These are phyloP conservation scores for Thelephora aurantiotincta DNA, from an alignment of 768 basidiomycete species.

Conservation along the genomic window DNA sequence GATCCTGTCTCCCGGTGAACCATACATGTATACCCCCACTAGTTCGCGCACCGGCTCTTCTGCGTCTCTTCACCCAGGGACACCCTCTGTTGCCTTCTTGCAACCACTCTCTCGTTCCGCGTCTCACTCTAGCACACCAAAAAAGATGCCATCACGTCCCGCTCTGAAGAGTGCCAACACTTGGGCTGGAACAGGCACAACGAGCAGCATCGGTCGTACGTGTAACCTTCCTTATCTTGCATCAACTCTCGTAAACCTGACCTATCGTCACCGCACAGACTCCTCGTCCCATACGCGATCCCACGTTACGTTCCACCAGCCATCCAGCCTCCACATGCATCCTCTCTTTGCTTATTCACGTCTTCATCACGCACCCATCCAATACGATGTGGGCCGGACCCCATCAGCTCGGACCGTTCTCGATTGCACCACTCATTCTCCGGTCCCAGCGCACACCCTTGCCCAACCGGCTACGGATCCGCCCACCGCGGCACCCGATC, in stretches of 20 bases:
- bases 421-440: conserved; percentile 35
- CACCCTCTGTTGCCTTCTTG: conserved; percentile 14
- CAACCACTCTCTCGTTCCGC: conserved; percentile 14
- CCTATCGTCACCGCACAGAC: conserved; percentile 9
- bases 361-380: conserved; percentile 44
- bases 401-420: conserved; percentile 45
- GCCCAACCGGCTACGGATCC: conserved; percentile 54
- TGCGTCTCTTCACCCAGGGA: conserved; percentile 31
- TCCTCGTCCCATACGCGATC: conserved; percentile 17
- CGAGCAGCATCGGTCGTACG: conserved; percentile 8
- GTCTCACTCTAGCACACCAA: neutral
- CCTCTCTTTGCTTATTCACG: conserved; percentile 45
- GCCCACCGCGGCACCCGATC: conserved; percentile 27
- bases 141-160: conserved; percentile 18
- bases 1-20: neutral
- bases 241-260: conserved; percentile 1
- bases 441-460: conserved; percentile 43
- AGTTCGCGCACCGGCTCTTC: conserved; percentile 40
- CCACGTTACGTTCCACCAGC: conserved; percentile 8
- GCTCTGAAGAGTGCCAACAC: conserved; percentile 31
- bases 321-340: conserved; percentile 35
- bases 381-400: conserved; percentile 41
- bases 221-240: neutral
- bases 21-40: conserved; percentile 13
- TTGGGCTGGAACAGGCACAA: conserved; percentile 29